A percentile compares a stretch with the other conserved stretches of the same genome.
phyloP scores from a whole-genome alignment of 139 green algal genomes.

The Haematococcus lacustris region DNA sequence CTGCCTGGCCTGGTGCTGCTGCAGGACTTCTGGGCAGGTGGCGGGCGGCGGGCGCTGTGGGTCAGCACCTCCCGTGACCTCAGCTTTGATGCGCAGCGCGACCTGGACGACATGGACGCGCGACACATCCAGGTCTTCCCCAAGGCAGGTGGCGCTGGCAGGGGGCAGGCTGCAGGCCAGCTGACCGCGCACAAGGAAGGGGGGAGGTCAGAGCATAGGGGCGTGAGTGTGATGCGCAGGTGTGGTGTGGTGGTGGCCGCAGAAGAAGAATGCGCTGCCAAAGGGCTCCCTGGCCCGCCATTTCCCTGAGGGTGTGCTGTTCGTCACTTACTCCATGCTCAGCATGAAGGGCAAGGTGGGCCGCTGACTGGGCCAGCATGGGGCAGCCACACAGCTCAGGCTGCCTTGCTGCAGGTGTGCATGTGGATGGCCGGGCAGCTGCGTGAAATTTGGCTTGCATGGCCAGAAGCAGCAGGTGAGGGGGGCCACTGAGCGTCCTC shows the following conservation, averaged over 20 bases:
- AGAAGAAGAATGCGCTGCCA: slow-evolving; percentile 34
- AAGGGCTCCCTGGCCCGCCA: slow-evolving; percentile 2
- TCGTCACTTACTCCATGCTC: slow-evolving; percentile 66
- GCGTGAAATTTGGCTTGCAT: too few species aligned
- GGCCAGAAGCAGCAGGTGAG: too few species aligned
- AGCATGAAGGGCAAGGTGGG: slow-evolving; percentile 11
- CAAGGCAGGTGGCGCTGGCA: slow-evolving; percentile 17
- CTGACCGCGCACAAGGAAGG: neutral
- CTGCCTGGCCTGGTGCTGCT: too few species aligned
- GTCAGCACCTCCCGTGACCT: slow-evolving; percentile 68
- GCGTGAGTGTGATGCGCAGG: neutral
- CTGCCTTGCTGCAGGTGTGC: too few species aligned
- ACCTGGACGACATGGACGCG: slow-evolving; percentile 56
- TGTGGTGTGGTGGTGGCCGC: neutral
- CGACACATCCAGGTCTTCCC: slow-evolving; percentile 48
- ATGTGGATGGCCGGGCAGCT: too few species aligned
- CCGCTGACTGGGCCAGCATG: too few species aligned
- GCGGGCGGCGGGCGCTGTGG: slow-evolving; percentile 62
- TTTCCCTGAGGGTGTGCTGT: slow-evolving; percentile 55
- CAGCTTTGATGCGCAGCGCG: slow-evolving; percentile 62
- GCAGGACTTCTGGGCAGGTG: slow-evolving; percentile 45
- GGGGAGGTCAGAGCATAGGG: neutral
- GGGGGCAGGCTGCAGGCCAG: neutral
- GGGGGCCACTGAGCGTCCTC: too few species aligned
- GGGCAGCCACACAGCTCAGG: too few species aligned